phyloP scores from a whole-genome alignment of 306 rosid genomes.

The Betula pendula region DNA sequence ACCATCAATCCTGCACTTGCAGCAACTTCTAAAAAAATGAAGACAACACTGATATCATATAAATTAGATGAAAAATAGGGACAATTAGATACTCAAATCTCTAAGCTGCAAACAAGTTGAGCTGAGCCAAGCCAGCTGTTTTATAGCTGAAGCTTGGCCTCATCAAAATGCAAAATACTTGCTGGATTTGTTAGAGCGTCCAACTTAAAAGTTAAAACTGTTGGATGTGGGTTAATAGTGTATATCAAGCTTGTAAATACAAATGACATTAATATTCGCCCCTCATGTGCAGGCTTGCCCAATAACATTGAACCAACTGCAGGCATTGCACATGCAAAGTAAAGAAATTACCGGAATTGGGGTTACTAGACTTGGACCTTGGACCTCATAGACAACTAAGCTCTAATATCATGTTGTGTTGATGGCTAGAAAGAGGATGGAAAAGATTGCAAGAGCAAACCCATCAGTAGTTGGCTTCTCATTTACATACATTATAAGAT shows the following conservation, averaged over 20 bases:
- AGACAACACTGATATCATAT: neutral
- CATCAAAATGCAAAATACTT: neutral
- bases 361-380: neutral
- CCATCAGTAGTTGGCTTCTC: neutral
- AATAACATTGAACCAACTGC: neutral
- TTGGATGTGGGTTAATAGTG: neutral
- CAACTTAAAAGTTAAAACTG: neutral
- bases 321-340: neutral
- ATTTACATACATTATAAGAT: too few species aligned
- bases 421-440: neutral
- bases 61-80: neutral
- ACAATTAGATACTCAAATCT: neutral
- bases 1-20: neutral
- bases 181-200: neutral
- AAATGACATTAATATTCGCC: neutral
- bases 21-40: neutral
- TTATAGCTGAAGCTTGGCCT: neutral
- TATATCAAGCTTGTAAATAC: neutral
- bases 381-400: constrained; percentile 6
- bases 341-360: neutral
- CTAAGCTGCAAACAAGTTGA: neutral
- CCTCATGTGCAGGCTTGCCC: neutral
- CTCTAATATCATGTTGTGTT: constrained; percentile 19
- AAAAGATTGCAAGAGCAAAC: neutral
- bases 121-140: neutral